Evolutionary conservation across 176 grass and related monocot genomes (phyloP).

Genomic region (Carex littledalei): DNA sequence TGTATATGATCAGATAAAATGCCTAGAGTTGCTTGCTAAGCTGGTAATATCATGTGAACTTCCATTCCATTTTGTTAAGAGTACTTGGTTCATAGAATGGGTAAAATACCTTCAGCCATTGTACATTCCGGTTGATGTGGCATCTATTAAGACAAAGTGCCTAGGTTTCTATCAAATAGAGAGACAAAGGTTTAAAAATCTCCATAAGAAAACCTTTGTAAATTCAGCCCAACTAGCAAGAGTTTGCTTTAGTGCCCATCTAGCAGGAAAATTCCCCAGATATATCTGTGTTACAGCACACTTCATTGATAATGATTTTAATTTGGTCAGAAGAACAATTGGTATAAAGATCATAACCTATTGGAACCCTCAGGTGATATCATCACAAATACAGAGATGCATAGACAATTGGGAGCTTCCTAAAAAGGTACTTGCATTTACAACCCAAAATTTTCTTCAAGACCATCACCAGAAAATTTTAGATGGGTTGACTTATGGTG

Average conservation of each 20-base stretch:
- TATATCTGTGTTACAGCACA: not conserved
- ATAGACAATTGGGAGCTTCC: too few species aligned
- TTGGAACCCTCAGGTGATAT: fast-evolving
- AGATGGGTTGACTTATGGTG: too few species aligned
- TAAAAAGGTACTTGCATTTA: too few species aligned
- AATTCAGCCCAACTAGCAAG: not conserved
- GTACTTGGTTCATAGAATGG: not conserved
- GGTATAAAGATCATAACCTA: not conserved
- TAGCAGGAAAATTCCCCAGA: fast-evolving
- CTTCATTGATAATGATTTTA: not conserved
- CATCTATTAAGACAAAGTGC: not conserved
- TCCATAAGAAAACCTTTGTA: not conserved
- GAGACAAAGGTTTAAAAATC: not conserved
- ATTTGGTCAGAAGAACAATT: not conserved
- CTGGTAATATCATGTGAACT: not conserved
- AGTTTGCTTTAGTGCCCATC: not conserved
- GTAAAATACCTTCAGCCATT: not conserved
- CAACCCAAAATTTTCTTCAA: too few species aligned
- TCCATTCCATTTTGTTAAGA: not conserved
- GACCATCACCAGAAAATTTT: too few species aligned
- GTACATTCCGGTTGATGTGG: not conserved
- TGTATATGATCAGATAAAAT: not conserved
- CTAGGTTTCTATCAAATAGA: not conserved
- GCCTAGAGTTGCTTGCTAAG: not conserved
- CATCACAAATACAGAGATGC: not conserved